Percentiles rank a stretch among this genome's conserved stretches.
Evolutionary conservation across 441 rosid genomes (phyloP).

Genomic region (Adansonia rubrostipa): DNA sequence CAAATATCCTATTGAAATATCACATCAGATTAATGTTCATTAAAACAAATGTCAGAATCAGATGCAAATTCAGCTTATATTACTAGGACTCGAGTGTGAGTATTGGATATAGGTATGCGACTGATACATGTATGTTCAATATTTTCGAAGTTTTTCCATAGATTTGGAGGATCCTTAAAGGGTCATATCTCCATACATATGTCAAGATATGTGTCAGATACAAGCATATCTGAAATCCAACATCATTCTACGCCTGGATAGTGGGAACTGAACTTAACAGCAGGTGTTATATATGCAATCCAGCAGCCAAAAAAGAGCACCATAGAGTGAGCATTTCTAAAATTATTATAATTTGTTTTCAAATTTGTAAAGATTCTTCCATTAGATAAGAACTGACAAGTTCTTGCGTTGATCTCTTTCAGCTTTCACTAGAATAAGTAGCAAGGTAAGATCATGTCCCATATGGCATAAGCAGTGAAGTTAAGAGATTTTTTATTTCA

Average conservation of each 20-base stretch:
- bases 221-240: too few relatives aligned
- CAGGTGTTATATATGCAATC: not conserved
- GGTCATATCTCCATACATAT: too few relatives aligned
- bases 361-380: not conserved
- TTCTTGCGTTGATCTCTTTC: not conserved
- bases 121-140: too few relatives aligned
- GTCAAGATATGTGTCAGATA: too few relatives aligned
- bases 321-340: not conserved
- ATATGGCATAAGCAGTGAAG: slow-evolving; percentile 9
- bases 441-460: not conserved
- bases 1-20: not conserved
- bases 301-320: not conserved
- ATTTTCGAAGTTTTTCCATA: too few relatives aligned
- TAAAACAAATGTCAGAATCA: not conserved
- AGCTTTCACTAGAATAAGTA: not conserved
- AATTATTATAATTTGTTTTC: not conserved
- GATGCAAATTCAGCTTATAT: not conserved
- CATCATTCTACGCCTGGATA: not conserved
- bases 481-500: slow-evolving; percentile 2
- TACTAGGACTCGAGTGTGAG: too few relatives aligned
- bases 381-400: not conserved
- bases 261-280: not conserved
- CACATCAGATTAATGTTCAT: not conserved
- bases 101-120: too few relatives aligned
- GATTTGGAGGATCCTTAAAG: too few relatives aligned